Evolutionary conservation across 139 green algal genomes (phyloP).

Genomic region (Chlorella sp.): DNA sequence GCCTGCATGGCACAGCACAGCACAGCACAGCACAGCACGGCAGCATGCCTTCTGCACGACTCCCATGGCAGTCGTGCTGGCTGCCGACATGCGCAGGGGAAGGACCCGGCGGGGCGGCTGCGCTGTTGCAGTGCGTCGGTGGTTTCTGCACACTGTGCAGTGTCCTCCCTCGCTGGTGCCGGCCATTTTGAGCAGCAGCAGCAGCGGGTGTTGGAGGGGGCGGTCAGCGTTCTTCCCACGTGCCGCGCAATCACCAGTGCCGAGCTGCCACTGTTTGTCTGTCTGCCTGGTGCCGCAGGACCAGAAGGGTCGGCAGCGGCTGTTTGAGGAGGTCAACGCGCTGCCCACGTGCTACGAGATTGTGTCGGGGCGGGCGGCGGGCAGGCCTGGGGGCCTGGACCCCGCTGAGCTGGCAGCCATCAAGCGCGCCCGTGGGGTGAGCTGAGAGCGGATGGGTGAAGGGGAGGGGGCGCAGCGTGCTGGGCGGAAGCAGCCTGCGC

Average conservation of each 20-base stretch:
- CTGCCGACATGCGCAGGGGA: too few species aligned
- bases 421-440: constrained; percentile 2
- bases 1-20: too few species aligned
- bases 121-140: too few species aligned
- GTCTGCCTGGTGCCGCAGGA: constrained; percentile 43
- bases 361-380: constrained; percentile 60
- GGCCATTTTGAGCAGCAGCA: too few species aligned
- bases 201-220: neutral
- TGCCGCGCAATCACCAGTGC: neutral
- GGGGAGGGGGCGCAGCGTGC: neutral
- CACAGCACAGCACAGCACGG: too few species aligned
- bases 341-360: constrained; percentile 90
- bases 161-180: too few species aligned
- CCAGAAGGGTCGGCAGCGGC: constrained; percentile 43
- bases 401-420: neutral
- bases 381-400: constrained; percentile 2
- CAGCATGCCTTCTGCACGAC: too few species aligned
- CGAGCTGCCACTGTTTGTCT: too few species aligned
- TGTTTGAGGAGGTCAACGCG: constrained; percentile 90
- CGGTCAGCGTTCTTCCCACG: neutral
- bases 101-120: too few species aligned
- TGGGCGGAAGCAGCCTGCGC: neutral
- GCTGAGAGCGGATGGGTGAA: neutral
- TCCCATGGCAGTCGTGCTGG: too few species aligned
- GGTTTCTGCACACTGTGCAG: too few species aligned